Evolutionary conservation across 768 basidiomycete genomes (phyloP), one percentile per base, ranked within the genome.

Genomic region (Lactarius psammicola): DNA sequence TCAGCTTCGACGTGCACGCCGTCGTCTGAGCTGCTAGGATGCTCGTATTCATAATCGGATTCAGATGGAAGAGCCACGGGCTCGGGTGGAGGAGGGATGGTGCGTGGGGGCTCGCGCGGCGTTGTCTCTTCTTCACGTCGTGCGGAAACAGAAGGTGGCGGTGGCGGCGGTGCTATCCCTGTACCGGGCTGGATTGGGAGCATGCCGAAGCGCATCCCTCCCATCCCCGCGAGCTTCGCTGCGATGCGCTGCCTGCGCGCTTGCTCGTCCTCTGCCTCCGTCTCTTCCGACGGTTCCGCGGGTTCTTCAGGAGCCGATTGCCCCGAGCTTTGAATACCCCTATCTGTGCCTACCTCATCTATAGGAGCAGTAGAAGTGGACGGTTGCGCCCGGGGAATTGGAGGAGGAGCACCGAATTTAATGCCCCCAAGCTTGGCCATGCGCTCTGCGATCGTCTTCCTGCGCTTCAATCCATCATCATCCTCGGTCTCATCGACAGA

Each of bases 351-450:
- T n/a, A 51, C 59, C 9, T 71, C 73, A 1, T 67, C 67, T 40
- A 69, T 72, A 10, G 71, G 74, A 13, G 72, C 71, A 0, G 70
- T 72, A 0, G 75, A 71, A 6, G 74, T 67, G 11, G 79, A 74
- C 0, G 78, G 76, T 6, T 77, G 79, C 3, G 75, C 76, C 0
- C 78, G 81, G 0, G 76, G 75, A 0, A 75, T 69, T 2, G 78
- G 78, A 5, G 86, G 84, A 18, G 88, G 88, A 53, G 82, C 86
- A 1, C 92, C 92, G 69, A 95, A 89, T 67, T 84, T 85, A 73
- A 96, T 87, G 3, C 91, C 92, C 18, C 95, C 93, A 0, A 97
- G 80, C 72, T 87, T 92, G 1, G 94, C 94, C 94, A 97, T 95
- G n/a, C 95, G 84, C 64, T 96, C 94, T 1, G 94, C 93, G 42